Conservation (phyloP, 2,329 filamentous ascomycete genomes). For the Lomentospora prolificans region DNA sequence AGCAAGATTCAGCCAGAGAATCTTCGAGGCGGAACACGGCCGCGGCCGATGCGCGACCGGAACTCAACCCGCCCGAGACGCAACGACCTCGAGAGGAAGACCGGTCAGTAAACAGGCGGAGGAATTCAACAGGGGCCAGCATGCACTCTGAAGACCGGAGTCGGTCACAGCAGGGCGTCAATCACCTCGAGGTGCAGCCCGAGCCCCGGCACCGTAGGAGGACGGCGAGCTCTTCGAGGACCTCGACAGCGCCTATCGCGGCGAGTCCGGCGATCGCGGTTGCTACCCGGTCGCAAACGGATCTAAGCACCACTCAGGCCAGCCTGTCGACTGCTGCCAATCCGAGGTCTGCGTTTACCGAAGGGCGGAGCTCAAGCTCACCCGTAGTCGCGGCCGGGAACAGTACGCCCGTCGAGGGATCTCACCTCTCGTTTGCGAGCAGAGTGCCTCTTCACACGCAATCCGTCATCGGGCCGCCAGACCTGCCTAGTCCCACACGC, state of each 20-base stretch:
- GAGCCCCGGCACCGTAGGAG: slow-evolving; percentile 32
- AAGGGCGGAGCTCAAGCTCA: slow-evolving; percentile 31
- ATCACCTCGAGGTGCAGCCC: slow-evolving; percentile 38
- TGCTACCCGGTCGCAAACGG: slow-evolving; percentile 54
- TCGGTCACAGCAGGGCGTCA: slow-evolving; percentile 39
- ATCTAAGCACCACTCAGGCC: slow-evolving; percentile 42
- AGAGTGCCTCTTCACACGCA: slow-evolving; percentile 17
- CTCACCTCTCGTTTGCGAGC: slow-evolving; percentile 27
- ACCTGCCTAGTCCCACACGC: not conserved
- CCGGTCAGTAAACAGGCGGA: slow-evolving; percentile 13
- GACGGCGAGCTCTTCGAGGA: slow-evolving; percentile 45
- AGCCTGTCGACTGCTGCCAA: slow-evolving; percentile 26
- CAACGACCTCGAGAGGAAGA: not conserved
- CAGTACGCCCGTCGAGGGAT: slow-evolving; percentile 15
- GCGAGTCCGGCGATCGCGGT: slow-evolving; percentile 21
- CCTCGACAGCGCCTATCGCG: slow-evolving; percentile 38
- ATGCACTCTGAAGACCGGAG: slow-evolving; percentile 36
- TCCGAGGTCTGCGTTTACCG: slow-evolving; percentile 29
- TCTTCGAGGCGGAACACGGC: not conserved
- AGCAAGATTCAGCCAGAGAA: slow-evolving; percentile 19
- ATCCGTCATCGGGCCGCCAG: not conserved
- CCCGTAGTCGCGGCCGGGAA: slow-evolving; percentile 20
- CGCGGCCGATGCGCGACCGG: not conserved
- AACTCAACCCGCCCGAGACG: not conserved
- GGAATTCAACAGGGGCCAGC: slow-evolving; percentile 28